Percentiles rank a stretch among this genome's conserved stretches.
phyloP scores from a whole-genome alignment of 257 asterid species.

The Solanum verrucosum region DNA sequence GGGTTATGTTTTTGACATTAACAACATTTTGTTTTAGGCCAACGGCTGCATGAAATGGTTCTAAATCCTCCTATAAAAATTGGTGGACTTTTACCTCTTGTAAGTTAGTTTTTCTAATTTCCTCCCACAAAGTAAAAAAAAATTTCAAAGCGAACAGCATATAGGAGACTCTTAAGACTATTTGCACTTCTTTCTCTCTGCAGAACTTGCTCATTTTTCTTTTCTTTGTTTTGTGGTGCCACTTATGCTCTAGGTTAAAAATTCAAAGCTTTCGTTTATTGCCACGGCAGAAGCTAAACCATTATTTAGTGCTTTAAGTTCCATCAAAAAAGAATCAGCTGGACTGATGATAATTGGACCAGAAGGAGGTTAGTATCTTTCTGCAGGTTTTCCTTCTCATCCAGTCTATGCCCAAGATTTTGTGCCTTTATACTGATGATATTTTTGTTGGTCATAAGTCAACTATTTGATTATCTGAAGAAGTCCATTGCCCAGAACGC shows the following conservation, averaged over 20 bases:
- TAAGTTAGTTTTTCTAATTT: slow-evolving; percentile 22
- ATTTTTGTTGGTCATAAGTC: background rate
- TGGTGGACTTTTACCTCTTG: slow-evolving; percentile 49
- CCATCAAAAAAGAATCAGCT: slow-evolving; percentile 29
- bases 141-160: background rate
- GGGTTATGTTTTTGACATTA: background rate
- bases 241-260: slow-evolving; percentile 40
- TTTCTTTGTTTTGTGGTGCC: background rate
- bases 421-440: background rate
- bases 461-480: background rate
- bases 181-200: background rate
- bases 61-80: slow-evolving; percentile 62
- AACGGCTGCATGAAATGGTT: slow-evolving; percentile 80
- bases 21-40: slow-evolving; percentile 39
- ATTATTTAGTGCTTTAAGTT: slow-evolving; percentile 40
- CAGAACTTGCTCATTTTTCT: background rate
- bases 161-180: background rate
- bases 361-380: slow-evolving; percentile 81
- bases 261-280: slow-evolving; percentile 58
- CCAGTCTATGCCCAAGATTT: background rate
- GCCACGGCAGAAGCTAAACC: slow-evolving; percentile 86
- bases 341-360: slow-evolving; percentile 90
- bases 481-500: background rate
- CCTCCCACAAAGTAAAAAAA: background rate
- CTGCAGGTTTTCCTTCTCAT: background rate